Conservation (phyloP, 2,329 filamentous ascomycete genomes). For the Hymenoscyphus occultus region DNA sequence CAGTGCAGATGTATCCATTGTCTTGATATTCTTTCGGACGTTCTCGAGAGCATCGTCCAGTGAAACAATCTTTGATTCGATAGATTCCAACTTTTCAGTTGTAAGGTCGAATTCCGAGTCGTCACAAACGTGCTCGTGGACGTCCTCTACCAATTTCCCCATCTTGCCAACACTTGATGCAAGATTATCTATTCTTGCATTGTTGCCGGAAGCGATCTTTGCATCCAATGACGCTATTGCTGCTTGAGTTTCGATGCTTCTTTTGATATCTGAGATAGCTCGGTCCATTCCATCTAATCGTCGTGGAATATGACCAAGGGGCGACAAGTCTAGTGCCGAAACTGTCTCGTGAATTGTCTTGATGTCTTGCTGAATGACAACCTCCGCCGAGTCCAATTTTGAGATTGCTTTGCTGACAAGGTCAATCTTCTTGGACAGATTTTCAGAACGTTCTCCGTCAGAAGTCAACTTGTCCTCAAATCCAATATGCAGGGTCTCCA, state of each 20-base stretch:
- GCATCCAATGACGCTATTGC: conserved; percentile 26
- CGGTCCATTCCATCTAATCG: conserved; percentile 25
- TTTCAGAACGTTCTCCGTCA: conserved; percentile 10
- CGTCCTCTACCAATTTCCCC: conserved; percentile 19
- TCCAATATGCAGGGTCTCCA: conserved; percentile 19
- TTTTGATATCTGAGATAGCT: conserved; percentile 20
- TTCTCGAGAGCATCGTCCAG: conserved; percentile 20
- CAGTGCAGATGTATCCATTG: conserved; percentile 17
- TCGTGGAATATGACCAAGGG: conserved; percentile 17
- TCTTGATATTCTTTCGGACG: conserved; percentile 16
- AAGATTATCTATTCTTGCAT: conserved; percentile 21
- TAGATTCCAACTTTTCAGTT: conserved; percentile 18
- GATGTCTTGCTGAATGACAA: conserved; percentile 20
- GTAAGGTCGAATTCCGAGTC: conserved; percentile 9
- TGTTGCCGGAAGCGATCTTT: conserved; percentile 23
- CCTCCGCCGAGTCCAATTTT: conserved; percentile 22
- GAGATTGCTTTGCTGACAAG: conserved; percentile 17
- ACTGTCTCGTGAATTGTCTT: conserved; percentile 22
- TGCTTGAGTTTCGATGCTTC: conserved; percentile 22
- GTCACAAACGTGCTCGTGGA: conserved; percentile 14
- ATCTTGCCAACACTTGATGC: conserved; percentile 22
- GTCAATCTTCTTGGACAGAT: conserved; percentile 20
- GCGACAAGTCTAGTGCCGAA: conserved; percentile 21
- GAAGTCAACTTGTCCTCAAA: conserved; percentile 19
- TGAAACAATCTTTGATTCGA: conserved; percentile 16